Conservation (phyloP, 768 basidiomycete species). For the Boletus pseudopeckii region DNA sequence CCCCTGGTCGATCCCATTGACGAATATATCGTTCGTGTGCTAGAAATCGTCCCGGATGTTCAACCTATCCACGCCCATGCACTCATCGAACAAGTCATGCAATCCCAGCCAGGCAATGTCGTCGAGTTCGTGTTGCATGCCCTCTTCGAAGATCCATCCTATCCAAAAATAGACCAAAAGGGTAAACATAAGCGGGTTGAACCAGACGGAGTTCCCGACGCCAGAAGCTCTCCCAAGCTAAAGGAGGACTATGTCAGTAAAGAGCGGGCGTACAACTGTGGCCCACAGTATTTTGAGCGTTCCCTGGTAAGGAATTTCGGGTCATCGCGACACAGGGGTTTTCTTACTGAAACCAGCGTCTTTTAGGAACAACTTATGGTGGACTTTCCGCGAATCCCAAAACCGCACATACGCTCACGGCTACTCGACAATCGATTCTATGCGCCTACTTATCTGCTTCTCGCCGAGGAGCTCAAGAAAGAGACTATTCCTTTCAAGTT, state of each 20-base stretch:
- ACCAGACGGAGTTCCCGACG: constrained; percentile 16
- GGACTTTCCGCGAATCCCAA: constrained; percentile 59
- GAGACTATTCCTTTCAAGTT: constrained; percentile 36
- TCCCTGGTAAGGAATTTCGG: constrained; percentile 42
- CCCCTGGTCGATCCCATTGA: constrained; percentile 22
- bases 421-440: constrained; percentile 48
- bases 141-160: constrained; percentile 59
- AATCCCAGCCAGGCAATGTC: constrained; percentile 33
- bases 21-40: constrained; percentile 44
- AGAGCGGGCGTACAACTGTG: constrained; percentile 43
- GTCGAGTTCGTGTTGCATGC: constrained; percentile 55
- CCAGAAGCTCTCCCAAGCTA: constrained; percentile 33
- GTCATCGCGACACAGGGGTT: not conserved
- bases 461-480: constrained; percentile 37
- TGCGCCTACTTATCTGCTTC: constrained; percentile 58
- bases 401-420: constrained; percentile 47
- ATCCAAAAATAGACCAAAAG: constrained; percentile 53
- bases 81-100: constrained; percentile 46
- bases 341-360: not conserved
- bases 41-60: constrained; percentile 73
- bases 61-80: constrained; percentile 49
- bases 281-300: constrained; percentile 45
- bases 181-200: constrained; percentile 43
- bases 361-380: constrained; percentile 48
- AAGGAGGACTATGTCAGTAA: constrained; percentile 54